A percentile compares a stretch with the other conserved stretches of the same genome.
Conservation (phyloP, 2,329 filamentous ascomycete species). For the Fusarium ramigenum region DNA sequence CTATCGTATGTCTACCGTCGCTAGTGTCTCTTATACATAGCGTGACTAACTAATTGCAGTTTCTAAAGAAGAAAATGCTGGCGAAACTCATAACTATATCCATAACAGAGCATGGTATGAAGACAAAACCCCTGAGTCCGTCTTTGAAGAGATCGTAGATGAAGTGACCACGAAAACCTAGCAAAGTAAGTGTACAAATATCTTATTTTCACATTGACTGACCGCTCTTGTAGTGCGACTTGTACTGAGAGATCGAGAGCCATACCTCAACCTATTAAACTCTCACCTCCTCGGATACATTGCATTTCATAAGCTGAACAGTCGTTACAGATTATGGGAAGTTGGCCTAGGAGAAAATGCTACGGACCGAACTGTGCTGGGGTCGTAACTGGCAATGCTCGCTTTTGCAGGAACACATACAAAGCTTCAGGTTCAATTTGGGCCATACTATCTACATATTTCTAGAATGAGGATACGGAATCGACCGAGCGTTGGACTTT, state of each 20-base stretch:
- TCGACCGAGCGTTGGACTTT: rapidly evolving
- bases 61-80: no score
- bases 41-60: no score
- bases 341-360: neutral
- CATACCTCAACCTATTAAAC: neutral
- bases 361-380: neutral
- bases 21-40: rapidly evolving
- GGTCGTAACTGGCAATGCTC: neutral
- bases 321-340: constrained; percentile 1
- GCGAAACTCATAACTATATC: no score
- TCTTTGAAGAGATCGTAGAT: no score
- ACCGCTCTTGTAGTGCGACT: no score
- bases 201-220: no score
- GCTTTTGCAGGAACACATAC: neutral
- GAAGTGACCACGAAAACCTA: no score
- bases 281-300: neutral
- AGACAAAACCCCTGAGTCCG: no score
- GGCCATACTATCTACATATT: rapidly evolving
- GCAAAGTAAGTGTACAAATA: no score
- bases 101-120: no score
- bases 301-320: neutral
- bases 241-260: neutral
- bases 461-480: rapidly evolving
- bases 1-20: no score
- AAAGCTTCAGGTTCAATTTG: rapidly evolving